phyloP scores from a whole-genome alignment of 164 flowering plant genomes.

The Vitis cinerea region DNA sequence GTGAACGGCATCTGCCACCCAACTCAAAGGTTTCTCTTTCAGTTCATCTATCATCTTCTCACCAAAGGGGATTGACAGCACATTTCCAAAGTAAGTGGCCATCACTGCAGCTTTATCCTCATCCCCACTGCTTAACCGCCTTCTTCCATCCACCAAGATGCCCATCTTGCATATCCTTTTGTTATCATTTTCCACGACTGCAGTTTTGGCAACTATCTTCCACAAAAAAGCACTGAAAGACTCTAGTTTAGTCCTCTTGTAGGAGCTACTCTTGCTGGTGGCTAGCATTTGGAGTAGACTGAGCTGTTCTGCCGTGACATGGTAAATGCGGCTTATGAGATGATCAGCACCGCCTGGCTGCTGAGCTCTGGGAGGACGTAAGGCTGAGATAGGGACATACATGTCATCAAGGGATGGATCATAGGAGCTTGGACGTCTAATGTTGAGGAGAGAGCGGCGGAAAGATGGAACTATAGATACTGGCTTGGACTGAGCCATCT shows the following conservation, averaged over 20 bases:
- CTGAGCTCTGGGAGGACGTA: too few relatives aligned
- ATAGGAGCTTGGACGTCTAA: too few relatives aligned
- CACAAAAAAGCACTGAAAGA: constrained; percentile 47
- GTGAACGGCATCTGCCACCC: constrained; percentile 41
- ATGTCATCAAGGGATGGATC: too few relatives aligned
- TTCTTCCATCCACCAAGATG: constrained; percentile 49
- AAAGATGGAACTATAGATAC: too few relatives aligned
- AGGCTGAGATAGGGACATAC: too few relatives aligned
- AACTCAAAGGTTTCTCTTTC: constrained; percentile 27
- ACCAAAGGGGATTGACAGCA: constrained; percentile 48
- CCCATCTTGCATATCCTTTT: constrained; percentile 33
- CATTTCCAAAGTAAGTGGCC: constrained; percentile 49
- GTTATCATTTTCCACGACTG: neutral
- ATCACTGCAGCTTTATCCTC: neutral
- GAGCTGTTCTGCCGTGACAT: constrained; percentile 24
- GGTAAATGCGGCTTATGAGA: constrained; percentile 45
- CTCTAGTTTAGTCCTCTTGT: constrained; percentile 35
- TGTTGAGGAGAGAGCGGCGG: too few relatives aligned
- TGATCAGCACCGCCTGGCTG: neutral
- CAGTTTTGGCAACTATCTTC: constrained; percentile 30
- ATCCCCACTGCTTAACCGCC: constrained; percentile 14
- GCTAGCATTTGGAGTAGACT: constrained; percentile 29
- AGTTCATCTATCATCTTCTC: constrained; percentile 26
- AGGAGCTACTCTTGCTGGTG: neutral
- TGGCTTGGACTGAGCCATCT: too few relatives aligned